Percentiles rank a stretch among this genome's conserved stretches.
Evolutionary conservation across 2,329 filamentous ascomycete species (phyloP).

Genomic region (Acarospora socialis): DNA sequence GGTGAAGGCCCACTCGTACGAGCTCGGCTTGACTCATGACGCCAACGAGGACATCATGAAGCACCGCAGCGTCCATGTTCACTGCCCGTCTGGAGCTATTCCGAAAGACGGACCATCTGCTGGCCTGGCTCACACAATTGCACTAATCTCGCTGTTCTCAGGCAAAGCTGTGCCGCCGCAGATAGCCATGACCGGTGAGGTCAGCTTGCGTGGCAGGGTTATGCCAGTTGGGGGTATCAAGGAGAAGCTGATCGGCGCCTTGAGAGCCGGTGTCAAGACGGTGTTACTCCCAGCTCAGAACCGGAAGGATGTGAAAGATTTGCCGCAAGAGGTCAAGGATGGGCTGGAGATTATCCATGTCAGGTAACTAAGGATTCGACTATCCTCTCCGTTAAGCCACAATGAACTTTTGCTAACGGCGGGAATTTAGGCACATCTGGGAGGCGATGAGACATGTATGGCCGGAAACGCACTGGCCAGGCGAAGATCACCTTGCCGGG

Average conservation of each 20-base stretch:
- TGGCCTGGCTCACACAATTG: slow-evolving; percentile 86
- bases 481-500: slow-evolving; percentile 51
- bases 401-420: slow-evolving; percentile 10
- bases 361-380: too few relatives aligned
- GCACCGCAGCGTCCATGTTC: slow-evolving; percentile 82
- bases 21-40: slow-evolving; percentile 68
- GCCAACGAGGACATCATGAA: slow-evolving; percentile 90
- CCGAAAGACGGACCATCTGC: slow-evolving; percentile 80
- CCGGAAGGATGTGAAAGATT: slow-evolving; percentile 78
- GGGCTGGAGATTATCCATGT: slow-evolving; percentile 84
- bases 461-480: slow-evolving; percentile 78
- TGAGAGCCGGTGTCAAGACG: slow-evolving; percentile 86
- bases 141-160: slow-evolving; percentile 78
- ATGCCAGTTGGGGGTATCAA: slow-evolving; percentile 96
- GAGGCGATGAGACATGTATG: slow-evolving; percentile 83
- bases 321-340: slow-evolving; percentile 77
- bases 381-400: too few relatives aligned
- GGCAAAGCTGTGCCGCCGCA: slow-evolving; percentile 76
- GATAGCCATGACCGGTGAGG: slow-evolving; percentile 81
- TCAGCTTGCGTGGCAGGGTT: slow-evolving; percentile 73
- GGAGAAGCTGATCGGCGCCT: slow-evolving; percentile 91
- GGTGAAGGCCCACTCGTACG: slow-evolving; percentile 92
- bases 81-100: slow-evolving; percentile 87
- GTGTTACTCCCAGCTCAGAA: slow-evolving; percentile 81
- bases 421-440: slow-evolving; percentile 61